These are phyloP conservation scores for Aspergillus baeticus DNA, from an alignment of 495 filamentous ascomycete genomes.

Conservation along the genomic window DNA sequence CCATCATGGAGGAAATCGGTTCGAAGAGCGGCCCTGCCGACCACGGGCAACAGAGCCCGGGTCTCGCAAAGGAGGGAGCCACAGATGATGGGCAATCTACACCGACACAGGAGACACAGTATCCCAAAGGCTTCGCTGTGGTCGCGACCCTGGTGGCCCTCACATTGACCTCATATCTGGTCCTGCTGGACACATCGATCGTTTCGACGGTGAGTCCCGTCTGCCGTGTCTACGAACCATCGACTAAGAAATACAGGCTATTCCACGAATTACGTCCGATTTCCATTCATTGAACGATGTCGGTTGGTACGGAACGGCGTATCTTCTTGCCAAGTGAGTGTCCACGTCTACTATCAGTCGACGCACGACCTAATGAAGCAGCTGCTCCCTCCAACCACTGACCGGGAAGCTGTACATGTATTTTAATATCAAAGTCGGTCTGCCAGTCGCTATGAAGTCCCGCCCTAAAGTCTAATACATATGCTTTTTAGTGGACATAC, in stretches of 20 bases:
- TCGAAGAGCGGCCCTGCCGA: no score
- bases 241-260: not conserved
- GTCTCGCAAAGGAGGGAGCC: no score
- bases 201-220: not conserved
- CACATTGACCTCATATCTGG: not conserved
- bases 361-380: not conserved
- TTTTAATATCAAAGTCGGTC: slow-evolving; percentile 29
- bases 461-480: no score
- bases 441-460: no score
- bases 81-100: no score
- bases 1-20: no score
- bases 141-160: not conserved
- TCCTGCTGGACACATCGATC: not conserved
- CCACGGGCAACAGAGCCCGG: no score
- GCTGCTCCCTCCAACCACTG: slow-evolving; percentile 43
- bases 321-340: not conserved
- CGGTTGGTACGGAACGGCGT: not conserved
- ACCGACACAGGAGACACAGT: no score
- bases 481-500: no score
- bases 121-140: not conserved
- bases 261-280: not conserved
- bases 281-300: not conserved
- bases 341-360: not conserved
- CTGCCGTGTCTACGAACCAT: not conserved
- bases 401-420: slow-evolving; percentile 48